phyloP scores from a whole-genome alignment of 2,329 filamentous ascomycete genomes.

The Fusarium chaquense region DNA sequence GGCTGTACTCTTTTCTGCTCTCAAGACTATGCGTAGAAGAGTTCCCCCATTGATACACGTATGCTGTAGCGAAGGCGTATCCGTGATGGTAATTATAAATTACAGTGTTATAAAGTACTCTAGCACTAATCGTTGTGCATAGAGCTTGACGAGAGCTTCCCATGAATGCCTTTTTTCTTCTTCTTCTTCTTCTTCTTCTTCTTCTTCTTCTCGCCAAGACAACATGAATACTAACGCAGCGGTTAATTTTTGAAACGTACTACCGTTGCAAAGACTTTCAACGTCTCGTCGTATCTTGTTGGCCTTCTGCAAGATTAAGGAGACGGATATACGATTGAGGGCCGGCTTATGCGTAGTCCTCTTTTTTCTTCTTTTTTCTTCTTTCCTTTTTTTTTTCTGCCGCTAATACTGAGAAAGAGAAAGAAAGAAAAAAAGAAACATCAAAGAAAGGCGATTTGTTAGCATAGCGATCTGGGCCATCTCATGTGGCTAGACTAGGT shows the following conservation, averaged over 20 bases:
- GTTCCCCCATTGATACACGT: neutral
- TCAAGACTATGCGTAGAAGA: neutral
- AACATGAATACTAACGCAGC: neutral
- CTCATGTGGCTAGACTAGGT: conserved; percentile 23
- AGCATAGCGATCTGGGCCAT: conserved; percentile 11
- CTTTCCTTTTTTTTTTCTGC: neutral
- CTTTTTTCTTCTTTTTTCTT: neutral
- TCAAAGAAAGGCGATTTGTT: conserved; percentile 22
- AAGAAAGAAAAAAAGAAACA: conserved; percentile 18
- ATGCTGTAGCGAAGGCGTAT: neutral
- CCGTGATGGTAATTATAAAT: neutral
- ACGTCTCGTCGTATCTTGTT: neutral
- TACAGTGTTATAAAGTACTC: neutral
- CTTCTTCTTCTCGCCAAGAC: neutral
- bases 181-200: neutral
- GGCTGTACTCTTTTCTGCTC: neutral
- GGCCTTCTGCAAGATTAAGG: conserved; percentile 36
- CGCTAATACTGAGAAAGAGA: neutral
- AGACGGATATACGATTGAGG: conserved; percentile 5
- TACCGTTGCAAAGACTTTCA: neutral
- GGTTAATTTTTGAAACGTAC: conserved; percentile 21
- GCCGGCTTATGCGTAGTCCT: neutral
- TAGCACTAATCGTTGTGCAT: no score
- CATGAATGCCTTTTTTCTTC: neutral
- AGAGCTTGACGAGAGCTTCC: neutral